Evolutionary conservation across 2,329 filamentous ascomycete genomes (phyloP), one percentile per base, ranked within the genome.

Genomic region (Ophiostoma quercus): DNA sequence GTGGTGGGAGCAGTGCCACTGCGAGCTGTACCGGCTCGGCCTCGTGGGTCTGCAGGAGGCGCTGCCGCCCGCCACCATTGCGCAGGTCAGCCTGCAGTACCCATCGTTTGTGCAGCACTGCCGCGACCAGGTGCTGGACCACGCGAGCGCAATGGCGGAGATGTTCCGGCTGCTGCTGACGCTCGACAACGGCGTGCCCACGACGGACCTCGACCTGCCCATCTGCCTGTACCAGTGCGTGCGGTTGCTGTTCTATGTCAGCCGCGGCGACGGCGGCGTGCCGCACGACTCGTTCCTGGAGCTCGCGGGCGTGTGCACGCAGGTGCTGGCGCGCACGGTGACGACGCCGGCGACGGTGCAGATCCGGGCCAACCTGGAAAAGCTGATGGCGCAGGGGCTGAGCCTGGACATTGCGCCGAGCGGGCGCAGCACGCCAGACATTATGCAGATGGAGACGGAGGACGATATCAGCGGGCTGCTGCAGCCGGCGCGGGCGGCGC

Each of bases 1-100:
- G 9, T 85, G 83, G 84, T 87, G 84, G 84, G 80, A 84, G 37
- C 85, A 87, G 72, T 87, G 85, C 70, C 82, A 87, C 73, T 84
- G 84, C 72, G 85, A 87, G 74, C 78, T 87, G 2, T 87, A 85
- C 72, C 83, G 85, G 1, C 78, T 86, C 7, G 84, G 82, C 2
- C 78, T 87, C 8, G 79, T 79, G 0, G 84, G 84, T 0, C 79
- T 87, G 43, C 81, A 83, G 25, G 84, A 86, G 51, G 82, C 84
- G 0, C 77, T 87, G 0, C 80, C 84, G 2, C 79, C 79, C 7
- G 75, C 79, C 0, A 78, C 79, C 14, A 77, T 86, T 11, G 79
- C 79, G 67, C 80, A 79, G 70, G 77, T 87, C 2, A 83, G 70
- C 22, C 39, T 39, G 54, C 67, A 71, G 41, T 71, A 84, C 66